phyloP scores from a whole-genome alignment of 176 grass and related monocot species.

The Zea luxurians region DNA sequence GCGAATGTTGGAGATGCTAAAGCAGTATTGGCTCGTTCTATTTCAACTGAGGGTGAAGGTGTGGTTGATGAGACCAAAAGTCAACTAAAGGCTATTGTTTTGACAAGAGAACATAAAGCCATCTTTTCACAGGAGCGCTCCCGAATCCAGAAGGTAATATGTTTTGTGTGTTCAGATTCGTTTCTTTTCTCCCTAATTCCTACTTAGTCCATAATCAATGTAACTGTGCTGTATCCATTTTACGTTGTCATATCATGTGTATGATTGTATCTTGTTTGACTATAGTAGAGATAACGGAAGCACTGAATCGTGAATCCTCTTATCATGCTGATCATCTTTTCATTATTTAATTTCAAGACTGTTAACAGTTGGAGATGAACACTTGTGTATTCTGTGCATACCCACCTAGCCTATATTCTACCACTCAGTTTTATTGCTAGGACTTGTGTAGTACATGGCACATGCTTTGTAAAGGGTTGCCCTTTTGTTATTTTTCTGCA shows the following conservation, averaged over 20 bases:
- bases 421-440: not conserved
- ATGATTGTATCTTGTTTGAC: conserved; percentile 3
- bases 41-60: conserved; percentile 37
- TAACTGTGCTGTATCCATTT: not conserved
- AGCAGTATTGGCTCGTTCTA: conserved; percentile 78
- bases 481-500: not conserved
- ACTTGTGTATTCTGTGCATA: conserved; percentile 1
- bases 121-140: conserved; percentile 87
- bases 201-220: not conserved
- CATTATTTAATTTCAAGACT: not conserved
- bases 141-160: conserved; percentile 78
- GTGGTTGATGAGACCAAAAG: conserved; percentile 23
- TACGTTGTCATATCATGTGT: not conserved
- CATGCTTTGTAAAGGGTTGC: not conserved
- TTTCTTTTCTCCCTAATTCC: not conserved
- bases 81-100: conserved; percentile 79
- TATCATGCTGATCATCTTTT: not conserved
- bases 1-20: conserved; percentile 95
- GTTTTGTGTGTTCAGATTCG: conserved; percentile 16
- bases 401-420: not conserved
- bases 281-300: not conserved
- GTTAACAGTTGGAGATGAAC: conserved; percentile 5
- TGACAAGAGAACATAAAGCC: conserved; percentile 99
- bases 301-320: not conserved
- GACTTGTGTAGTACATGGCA: not conserved